Evolutionary conservation across 2,329 filamentous ascomycete genomes (phyloP).

Genomic region (Sarocladiaceae sp.): DNA sequence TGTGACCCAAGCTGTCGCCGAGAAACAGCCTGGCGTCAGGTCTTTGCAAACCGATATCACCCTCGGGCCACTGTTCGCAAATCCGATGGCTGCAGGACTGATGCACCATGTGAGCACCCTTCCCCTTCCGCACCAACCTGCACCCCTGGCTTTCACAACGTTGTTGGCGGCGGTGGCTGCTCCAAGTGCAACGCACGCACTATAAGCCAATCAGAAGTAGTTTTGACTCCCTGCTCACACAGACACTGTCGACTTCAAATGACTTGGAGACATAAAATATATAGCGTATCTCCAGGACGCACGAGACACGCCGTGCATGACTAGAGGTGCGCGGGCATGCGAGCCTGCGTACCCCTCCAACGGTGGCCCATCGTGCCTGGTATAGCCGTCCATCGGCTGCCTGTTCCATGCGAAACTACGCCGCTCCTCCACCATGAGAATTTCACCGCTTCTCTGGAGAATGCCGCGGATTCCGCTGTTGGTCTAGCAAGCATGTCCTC

Average conservation of each 20-base stretch:
- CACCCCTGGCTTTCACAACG: background rate
- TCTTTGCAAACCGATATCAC: too few species aligned
- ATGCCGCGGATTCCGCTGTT: conserved; percentile 2
- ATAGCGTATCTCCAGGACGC: background rate
- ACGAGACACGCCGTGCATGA: background rate
- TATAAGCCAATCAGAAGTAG: too few species aligned
- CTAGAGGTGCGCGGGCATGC: background rate
- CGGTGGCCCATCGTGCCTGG: background rate
- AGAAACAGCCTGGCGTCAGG: too few species aligned
- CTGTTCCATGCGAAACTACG: too few species aligned
- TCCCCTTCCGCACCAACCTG: background rate
- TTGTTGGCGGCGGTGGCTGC: background rate
- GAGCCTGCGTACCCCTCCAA: background rate
- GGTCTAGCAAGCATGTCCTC: background rate
- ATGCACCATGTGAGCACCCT: background rate
- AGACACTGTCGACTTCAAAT: too few species aligned
- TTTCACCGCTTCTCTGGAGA: background rate
- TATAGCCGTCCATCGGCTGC: too few species aligned
- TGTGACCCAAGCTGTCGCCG: too few species aligned
- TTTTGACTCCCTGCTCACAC: too few species aligned
- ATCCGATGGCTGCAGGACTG: background rate
- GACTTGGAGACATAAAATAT: background rate
- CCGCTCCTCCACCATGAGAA: too few species aligned
- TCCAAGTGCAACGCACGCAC: too few species aligned
- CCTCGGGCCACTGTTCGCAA: too few species aligned